phyloP scores from a whole-genome alignment of 306 rosid species.

The Fagus sylvatica region DNA sequence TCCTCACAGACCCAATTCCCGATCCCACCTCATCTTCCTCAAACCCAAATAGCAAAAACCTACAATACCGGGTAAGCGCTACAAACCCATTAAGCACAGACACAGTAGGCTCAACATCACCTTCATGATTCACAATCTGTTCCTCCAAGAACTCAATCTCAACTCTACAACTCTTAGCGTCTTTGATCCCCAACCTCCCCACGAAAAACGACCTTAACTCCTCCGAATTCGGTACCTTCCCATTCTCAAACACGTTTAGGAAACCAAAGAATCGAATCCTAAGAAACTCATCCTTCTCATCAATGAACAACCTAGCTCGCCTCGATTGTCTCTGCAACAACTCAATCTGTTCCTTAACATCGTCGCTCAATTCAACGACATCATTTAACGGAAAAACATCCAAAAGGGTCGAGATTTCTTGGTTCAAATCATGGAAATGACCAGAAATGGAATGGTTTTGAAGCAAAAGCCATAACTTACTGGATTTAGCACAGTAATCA shows the following conservation, averaged over 20 bases:
- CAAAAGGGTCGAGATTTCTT: slow-evolving; percentile 79
- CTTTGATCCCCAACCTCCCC: slow-evolving; percentile 51
- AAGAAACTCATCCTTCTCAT: slow-evolving; percentile 56
- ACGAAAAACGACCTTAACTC: slow-evolving; percentile 54
- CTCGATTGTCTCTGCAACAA: slow-evolving; percentile 71
- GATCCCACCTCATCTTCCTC: slow-evolving; percentile 72
- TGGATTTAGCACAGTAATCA: slow-evolving; percentile 76
- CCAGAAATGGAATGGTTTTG: slow-evolving; percentile 87
- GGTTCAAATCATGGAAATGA: slow-evolving; percentile 88
- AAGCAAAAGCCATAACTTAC: slow-evolving; percentile 93
- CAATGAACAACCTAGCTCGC: slow-evolving; percentile 57
- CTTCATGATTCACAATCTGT: slow-evolving; percentile 90
- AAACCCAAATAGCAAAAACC: slow-evolving; percentile 83
- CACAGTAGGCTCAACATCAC: slow-evolving; percentile 76
- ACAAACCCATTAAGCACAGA: slow-evolving; percentile 85
- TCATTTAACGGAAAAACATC: slow-evolving; percentile 81
- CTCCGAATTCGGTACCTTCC: slow-evolving; percentile 52
- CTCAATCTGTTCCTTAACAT: slow-evolving; percentile 81
- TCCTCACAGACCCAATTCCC: slow-evolving; percentile 46
- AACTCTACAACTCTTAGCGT: slow-evolving; percentile 61
- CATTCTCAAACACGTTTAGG: slow-evolving; percentile 67
- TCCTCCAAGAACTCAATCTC: slow-evolving; percentile 92
- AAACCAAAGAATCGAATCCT: slow-evolving; percentile 51
- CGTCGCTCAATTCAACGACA: slow-evolving; percentile 55
- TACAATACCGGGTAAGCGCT: slow-evolving; percentile 79